phyloP scores from a whole-genome alignment of 1,284 basidiomycete species.

The Papiliotrema laurentii region DNA sequence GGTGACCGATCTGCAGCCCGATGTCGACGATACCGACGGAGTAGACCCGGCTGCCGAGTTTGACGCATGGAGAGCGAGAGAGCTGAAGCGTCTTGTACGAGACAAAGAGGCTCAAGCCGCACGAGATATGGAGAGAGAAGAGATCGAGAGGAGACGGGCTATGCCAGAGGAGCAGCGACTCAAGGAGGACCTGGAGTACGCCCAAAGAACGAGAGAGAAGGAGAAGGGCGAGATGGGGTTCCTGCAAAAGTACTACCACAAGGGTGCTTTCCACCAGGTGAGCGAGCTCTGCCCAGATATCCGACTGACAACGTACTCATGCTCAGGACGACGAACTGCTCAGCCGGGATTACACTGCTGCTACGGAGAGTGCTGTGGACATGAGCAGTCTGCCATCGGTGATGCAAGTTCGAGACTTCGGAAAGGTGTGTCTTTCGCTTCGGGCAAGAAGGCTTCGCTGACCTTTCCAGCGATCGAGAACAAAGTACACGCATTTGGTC shows the following conservation, averaged over 20 bases:
- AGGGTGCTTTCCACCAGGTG: constrained; percentile 96
- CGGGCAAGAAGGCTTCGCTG: background rate
- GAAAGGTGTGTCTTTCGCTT: constrained; percentile 47
- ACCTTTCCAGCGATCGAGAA: constrained; percentile 21
- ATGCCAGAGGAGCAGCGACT: constrained; percentile 87
- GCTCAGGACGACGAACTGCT: constrained; percentile 81
- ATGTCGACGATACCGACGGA: constrained; percentile 93
- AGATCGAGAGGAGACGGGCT: constrained; percentile 82
- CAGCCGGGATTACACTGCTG: constrained; percentile 80
- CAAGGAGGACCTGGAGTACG: constrained; percentile 82
- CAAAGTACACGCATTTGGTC: constrained; percentile 84
- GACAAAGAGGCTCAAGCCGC: constrained; percentile 79
- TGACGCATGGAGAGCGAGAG: constrained; percentile 89
- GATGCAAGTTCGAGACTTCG: constrained; percentile 97
- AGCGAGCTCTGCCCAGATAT: constrained; percentile 10
- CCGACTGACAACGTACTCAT: background rate
- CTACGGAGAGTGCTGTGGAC: constrained; percentile 80
- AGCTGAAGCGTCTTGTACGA: constrained; percentile 82
- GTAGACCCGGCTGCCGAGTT: constrained; percentile 88
- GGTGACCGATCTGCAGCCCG: constrained; percentile 71
- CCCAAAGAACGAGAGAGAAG: constrained; percentile 65
- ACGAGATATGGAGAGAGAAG: constrained; percentile 76
- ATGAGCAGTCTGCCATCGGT: constrained; percentile 81
- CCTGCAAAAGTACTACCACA: constrained; percentile 98
- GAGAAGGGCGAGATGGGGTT: constrained; percentile 71